A percentile compares a stretch with the other conserved stretches of the same genome.
phyloP scores from a whole-genome alignment of 1,284 basidiomycete genomes.

The Sporisorium scitamineum region DNA sequence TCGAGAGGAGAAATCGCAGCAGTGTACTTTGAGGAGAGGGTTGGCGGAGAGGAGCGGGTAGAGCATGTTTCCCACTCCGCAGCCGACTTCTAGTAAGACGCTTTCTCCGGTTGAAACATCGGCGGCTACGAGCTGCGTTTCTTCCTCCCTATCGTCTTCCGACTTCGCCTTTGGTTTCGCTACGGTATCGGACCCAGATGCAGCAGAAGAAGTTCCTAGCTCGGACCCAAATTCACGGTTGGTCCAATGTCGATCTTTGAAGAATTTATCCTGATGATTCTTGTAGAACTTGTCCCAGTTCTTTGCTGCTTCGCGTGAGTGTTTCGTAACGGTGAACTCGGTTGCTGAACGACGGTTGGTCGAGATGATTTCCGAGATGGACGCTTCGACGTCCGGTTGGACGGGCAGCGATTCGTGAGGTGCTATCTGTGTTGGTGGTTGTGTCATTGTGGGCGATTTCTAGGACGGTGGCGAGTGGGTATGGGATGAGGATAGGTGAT shows the following conservation, averaged over 20 bases:
- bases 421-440: conserved; percentile 6
- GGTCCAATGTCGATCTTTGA: conserved; percentile 70
- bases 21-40: conserved; percentile 56
- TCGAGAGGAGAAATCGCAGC: conserved; percentile 66
- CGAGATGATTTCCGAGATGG: conserved; percentile 32
- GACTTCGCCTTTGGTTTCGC: neutral
- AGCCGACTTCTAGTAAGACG: conserved; percentile 66
- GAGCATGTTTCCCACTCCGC: conserved; percentile 68
- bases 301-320: conserved; percentile 55
- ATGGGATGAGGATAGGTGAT: no score
- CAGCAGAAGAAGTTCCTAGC: conserved; percentile 12
- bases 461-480: neutral
- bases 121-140: conserved; percentile 15
- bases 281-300: conserved; percentile 70
- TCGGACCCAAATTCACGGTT: conserved; percentile 60
- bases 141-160: conserved; percentile 41
- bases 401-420: conserved; percentile 23
- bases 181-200: neutral
- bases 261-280: conserved; percentile 65
- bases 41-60: conserved; percentile 62
- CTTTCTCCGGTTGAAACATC: conserved; percentile 12
- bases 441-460: neutral
- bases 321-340: conserved; percentile 58
- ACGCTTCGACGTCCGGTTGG: conserved; percentile 24
- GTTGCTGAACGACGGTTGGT: conserved; percentile 56